Percentiles rank a stretch among this genome's conserved stretches.
Evolutionary conservation across 148 eudicot genomes (phyloP).

Genomic region (Cornus suecica): DNA sequence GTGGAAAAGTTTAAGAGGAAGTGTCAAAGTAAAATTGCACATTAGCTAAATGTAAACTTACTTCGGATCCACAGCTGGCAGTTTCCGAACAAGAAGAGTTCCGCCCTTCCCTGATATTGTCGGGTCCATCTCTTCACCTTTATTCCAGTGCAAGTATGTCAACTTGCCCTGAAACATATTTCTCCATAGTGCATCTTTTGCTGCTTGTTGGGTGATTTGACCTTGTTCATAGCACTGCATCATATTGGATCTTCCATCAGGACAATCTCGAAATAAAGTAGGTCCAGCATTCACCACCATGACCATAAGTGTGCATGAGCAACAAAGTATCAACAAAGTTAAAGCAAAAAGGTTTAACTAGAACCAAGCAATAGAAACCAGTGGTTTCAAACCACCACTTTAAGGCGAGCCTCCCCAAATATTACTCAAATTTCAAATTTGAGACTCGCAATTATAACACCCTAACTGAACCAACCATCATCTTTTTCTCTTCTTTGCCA

Average conservation of each 20-base stretch:
- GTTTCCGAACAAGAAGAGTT: slow-evolving; percentile 71
- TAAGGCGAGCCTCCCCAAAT: too few species aligned
- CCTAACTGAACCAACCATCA: background rate
- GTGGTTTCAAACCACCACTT: too few species aligned
- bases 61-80: slow-evolving; percentile 61
- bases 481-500: too few species aligned
- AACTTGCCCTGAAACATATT: slow-evolving; percentile 52
- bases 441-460: too few species aligned
- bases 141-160: slow-evolving; percentile 65
- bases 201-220: slow-evolving; percentile 28
- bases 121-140: slow-evolving; percentile 80
- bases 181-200: slow-evolving; percentile 48
- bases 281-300: background rate
- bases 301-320: background rate
- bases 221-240: slow-evolving; percentile 48
- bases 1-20: background rate
- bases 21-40: background rate
- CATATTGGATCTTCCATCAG: slow-evolving; percentile 8
- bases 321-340: background rate
- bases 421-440: too few species aligned
- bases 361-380: too few species aligned
- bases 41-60: slow-evolving; percentile 21
- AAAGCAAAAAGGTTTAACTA: background rate
- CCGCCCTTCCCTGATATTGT: slow-evolving; percentile 54
- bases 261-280: background rate